Percentiles rank a stretch among this genome's conserved stretches.
phyloP scores from a whole-genome alignment of 495 filamentous ascomycete genomes.

The Hypoxylon lienhwacheense region DNA sequence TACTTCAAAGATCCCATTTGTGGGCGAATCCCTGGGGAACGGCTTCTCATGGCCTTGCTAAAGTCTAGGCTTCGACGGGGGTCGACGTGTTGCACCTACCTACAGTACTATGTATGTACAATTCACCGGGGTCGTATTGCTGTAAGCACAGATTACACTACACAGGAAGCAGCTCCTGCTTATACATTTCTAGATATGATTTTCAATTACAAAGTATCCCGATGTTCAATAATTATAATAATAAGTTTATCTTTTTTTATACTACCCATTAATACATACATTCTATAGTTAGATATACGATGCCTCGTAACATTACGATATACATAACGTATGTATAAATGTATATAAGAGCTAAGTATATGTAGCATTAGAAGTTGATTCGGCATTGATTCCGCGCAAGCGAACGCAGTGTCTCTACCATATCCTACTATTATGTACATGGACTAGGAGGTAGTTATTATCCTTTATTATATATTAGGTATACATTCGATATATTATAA shows the following conservation, averaged over 20 bases:
- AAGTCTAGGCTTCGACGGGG: constrained; percentile 12
- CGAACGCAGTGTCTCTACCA: too few relatives aligned
- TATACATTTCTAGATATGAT: too few relatives aligned
- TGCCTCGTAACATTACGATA: too few relatives aligned
- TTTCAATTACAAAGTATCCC: too few relatives aligned
- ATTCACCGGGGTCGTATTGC: constrained; percentile 6
- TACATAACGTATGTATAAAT: background rate
- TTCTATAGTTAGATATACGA: too few relatives aligned
- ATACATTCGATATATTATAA: background rate
- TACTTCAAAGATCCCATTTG: constrained; percentile 7
- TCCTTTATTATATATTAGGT: background rate
- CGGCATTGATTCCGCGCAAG: background rate
- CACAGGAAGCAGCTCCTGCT: too few relatives aligned
- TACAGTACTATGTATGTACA: background rate
- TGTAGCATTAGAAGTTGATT: background rate
- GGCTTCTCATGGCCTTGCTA: constrained; percentile 3
- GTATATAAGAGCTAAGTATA: background rate
- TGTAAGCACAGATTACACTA: background rate
- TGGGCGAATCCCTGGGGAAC: constrained; percentile 21
- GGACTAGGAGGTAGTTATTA: background rate
- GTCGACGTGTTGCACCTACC: background rate
- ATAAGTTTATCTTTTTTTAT: too few relatives aligned
- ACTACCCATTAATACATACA: too few relatives aligned
- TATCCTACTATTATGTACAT: too few relatives aligned
- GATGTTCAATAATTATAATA: too few relatives aligned